phyloP scores from a whole-genome alignment of 1,284 basidiomycete genomes.

The Microbotryomycetes sp. region DNA sequence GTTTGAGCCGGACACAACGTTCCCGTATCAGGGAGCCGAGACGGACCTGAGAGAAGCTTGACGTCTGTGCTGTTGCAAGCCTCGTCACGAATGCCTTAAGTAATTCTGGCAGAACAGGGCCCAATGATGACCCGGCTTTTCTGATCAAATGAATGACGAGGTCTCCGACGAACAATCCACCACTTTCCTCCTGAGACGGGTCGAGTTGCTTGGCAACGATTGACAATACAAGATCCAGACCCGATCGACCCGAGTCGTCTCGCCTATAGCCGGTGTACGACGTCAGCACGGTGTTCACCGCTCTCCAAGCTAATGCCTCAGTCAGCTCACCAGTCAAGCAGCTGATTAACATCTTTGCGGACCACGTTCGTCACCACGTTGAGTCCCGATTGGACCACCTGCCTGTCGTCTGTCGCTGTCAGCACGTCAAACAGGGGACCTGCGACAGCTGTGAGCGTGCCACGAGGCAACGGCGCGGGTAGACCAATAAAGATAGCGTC shows the following conservation, averaged over 20 bases:
- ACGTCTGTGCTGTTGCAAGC: constrained; percentile 74
- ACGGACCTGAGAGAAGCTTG: constrained; percentile 74
- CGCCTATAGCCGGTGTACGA: constrained; percentile 39
- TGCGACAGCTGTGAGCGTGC: constrained; percentile 66
- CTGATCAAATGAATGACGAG: constrained; percentile 87
- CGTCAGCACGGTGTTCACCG: not conserved
- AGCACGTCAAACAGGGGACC: constrained; percentile 66
- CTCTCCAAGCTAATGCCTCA: not conserved
- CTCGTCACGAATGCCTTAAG: constrained; percentile 73
- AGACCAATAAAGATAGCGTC: constrained; percentile 63
- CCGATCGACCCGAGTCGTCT: constrained; percentile 59
- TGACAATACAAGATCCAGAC: constrained; percentile 64
- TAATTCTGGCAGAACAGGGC: constrained; percentile 76
- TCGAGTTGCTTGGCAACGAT: constrained; percentile 70
- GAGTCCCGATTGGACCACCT: constrained; percentile 78
- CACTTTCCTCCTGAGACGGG: constrained; percentile 59
- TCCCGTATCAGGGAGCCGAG: not conserved
- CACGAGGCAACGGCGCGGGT: constrained; percentile 59
- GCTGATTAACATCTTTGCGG: constrained; percentile 75
- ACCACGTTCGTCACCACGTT: constrained; percentile 73
- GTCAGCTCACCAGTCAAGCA: constrained; percentile 55
- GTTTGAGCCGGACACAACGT: not conserved
- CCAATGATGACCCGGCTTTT: constrained; percentile 64
- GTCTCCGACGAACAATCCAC: constrained; percentile 86
- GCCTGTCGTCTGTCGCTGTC: constrained; percentile 65